A percentile compares a stretch with the other conserved stretches of the same genome.
These are phyloP conservation scores for Dothideomycetes sp. DNA, from an alignment of 2,329 filamentous ascomycete genomes.

Conservation along the genomic window DNA sequence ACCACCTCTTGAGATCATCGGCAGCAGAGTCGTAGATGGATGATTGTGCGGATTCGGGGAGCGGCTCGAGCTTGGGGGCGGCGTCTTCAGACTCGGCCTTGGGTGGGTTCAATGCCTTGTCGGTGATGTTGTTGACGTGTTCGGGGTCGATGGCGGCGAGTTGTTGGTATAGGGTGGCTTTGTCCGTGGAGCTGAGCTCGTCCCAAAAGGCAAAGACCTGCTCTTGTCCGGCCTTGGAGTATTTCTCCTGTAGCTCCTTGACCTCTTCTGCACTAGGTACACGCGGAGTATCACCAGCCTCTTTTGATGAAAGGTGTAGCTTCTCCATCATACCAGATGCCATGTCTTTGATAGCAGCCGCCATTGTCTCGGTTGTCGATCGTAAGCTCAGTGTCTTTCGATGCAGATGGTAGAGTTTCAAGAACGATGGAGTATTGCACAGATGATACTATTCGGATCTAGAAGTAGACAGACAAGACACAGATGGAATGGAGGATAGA, in stretches of 20 bases:
- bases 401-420: too few species aligned
- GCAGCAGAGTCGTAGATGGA: slow-evolving; percentile 83
- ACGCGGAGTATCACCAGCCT: slow-evolving; percentile 25
- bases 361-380: too few species aligned
- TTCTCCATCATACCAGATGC: slow-evolving; percentile 30
- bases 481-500: too few species aligned
- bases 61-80: slow-evolving; percentile 60
- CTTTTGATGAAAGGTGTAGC: slow-evolving; percentile 25
- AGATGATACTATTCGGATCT: too few species aligned
- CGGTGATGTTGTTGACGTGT: slow-evolving; percentile 77
- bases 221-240: slow-evolving; percentile 62
- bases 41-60: slow-evolving; percentile 75
- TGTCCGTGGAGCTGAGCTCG: slow-evolving; percentile 59
- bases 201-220: slow-evolving; percentile 87
- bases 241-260: slow-evolving; percentile 58
- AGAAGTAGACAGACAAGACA: too few species aligned
- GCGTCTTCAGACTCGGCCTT: slow-evolving; percentile 44
- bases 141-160: slow-evolving; percentile 70
- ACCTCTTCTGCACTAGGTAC: slow-evolving; percentile 57
- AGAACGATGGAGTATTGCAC: too few species aligned
- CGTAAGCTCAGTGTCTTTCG: too few species aligned
- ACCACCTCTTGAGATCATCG: slow-evolving; percentile 73
- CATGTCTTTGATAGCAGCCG: slow-evolving; percentile 29
- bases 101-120: slow-evolving; percentile 70
- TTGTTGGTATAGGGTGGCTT: slow-evolving; percentile 70